Base-by-base conservation (phyloP, 2,329 filamentous ascomycete species). In the Fusarium domesticum region DNA sequence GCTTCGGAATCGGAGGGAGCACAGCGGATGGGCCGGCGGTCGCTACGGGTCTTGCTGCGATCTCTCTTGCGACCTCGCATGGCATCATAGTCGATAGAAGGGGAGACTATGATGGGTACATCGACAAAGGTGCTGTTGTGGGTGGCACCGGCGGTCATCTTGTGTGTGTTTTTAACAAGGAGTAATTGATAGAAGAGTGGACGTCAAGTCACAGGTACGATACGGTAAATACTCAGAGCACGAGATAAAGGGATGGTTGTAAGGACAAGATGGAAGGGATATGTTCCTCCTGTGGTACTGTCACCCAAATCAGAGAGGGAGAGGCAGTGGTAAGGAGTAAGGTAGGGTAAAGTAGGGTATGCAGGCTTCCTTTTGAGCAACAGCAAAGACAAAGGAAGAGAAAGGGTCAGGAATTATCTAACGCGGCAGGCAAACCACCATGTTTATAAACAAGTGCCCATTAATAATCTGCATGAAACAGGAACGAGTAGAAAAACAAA, bases 51-150 rank as follows among this genome's bases (percentile, higher is more conserved):
- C 28, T 62, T 60, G 56, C 66, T 70, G 45, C 69, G 65, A 45
- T 68, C 65, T 48, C 69, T 63, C 53, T 65, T 71, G 47, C 69
- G 69, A 20, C 69, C 69, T 45, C 69, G 63, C 20, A 58, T 60
- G 15, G 37, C 42, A 36, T 68, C 65, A 36, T 58, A 55, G 14
- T 66, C 64, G 37, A 49, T 41, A 34, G 50, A 34, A 35, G 57
- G 48, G 8, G 54, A 47, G 19, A 57, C 39, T 10, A 54, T 52
- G 18, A 55, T 43, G 38, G 50, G 36, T 30, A 54, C 48, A 36
- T 66, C 59, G 31, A 51, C 48, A 43, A 56, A 53, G 39, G 56
- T 23, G 33, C 60, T 47, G 39, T 44, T 43, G 30, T 58, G 45
- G 47, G 49, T 48, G 40, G 50, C 43, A 45, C 54, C 40, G 25